Evolutionary conservation across 129 eudicot genomes (phyloP), one percentile per base, ranked within the genome.

Genomic region (Tagetes erecta): DNA sequence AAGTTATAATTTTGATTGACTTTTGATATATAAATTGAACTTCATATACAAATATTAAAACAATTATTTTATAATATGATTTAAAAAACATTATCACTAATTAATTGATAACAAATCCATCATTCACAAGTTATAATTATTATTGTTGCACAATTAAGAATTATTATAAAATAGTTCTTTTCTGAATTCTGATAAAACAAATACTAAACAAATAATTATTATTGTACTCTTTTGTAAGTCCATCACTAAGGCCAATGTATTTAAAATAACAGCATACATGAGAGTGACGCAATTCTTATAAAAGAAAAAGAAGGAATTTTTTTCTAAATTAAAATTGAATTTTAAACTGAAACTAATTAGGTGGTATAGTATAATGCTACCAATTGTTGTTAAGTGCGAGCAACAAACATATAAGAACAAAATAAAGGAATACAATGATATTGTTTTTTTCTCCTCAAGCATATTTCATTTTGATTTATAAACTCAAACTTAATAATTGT

Each of bases 381-480:
- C 31, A 70, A 49, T 42, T 40, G 58, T 40, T 33, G 38, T 50
- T 40, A 9, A 63, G 57, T 42, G 51, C 45, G 37, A 50, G 56
- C 4, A 73, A 51, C 77, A 64, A 64, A 30, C 55, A 34, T 34
- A 78, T 64, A 78, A 51, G 14, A 64, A 71, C 82, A 64, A 78
- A 6, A 6, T 64, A 40, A 64, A 56, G 57, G 11, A 72, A 14
- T 71, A 78, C 82, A 78, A 78, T 71, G 67, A 71, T 64, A 65
- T 78, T 78, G 82, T 64, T 78, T 60, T 78, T 72, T 41, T 71
- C 82, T 78, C 67, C 78, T 8, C 49, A 31, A 67, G 68, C 74
- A 76, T 56, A 76, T 3, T 63, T 71, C 50, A 4, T 20, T 70
- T 72, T 71, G 60, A 38, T 62, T n/a, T 58, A 9, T 8, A 58